phyloP scores from a whole-genome alignment of 2,329 filamentous ascomycete species.

The Colletotrichum simmondsii region DNA sequence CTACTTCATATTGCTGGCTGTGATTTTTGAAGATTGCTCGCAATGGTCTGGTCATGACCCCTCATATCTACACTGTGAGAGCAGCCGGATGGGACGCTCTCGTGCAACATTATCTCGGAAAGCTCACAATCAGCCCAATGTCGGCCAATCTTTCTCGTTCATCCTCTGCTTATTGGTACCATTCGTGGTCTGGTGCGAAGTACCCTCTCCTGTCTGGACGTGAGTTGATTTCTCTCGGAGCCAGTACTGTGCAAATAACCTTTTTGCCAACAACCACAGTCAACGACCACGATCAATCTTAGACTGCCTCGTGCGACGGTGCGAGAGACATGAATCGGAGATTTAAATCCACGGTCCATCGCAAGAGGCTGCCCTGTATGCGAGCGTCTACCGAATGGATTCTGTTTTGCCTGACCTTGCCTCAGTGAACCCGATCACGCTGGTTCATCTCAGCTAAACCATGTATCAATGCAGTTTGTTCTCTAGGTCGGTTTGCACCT shows the following conservation, averaged over 20 bases:
- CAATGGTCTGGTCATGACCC: too few species aligned
- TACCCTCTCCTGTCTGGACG: neutral
- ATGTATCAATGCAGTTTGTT: slow-evolving; percentile 1
- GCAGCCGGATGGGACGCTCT: neutral
- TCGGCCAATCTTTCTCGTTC: neutral
- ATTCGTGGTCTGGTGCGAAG: neutral
- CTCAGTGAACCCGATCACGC: neutral
- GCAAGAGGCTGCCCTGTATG: neutral
- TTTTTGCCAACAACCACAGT: neutral
- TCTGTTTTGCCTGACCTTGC: slow-evolving; percentile 4
- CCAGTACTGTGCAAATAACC: neutral
- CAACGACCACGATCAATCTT: neutral
- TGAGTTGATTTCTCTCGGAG: neutral
- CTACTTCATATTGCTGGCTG: neutral
- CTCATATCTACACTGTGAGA: neutral
- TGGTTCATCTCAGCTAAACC: neutral
- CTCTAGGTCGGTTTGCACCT: neutral
- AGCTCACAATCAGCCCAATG: neutral
- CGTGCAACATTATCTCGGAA: neutral
- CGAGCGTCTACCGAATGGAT: slow-evolving; percentile 10
- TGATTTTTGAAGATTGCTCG: neutral
- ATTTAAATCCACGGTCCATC: slow-evolving; percentile 29
- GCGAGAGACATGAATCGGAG: slow-evolving; percentile 25
- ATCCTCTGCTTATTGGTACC: neutral
- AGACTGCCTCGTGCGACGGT: too few species aligned